These are phyloP conservation scores for Diaporthe velutina DNA, from an alignment of 2,329 filamentous ascomycete species.

Conservation along the genomic window DNA sequence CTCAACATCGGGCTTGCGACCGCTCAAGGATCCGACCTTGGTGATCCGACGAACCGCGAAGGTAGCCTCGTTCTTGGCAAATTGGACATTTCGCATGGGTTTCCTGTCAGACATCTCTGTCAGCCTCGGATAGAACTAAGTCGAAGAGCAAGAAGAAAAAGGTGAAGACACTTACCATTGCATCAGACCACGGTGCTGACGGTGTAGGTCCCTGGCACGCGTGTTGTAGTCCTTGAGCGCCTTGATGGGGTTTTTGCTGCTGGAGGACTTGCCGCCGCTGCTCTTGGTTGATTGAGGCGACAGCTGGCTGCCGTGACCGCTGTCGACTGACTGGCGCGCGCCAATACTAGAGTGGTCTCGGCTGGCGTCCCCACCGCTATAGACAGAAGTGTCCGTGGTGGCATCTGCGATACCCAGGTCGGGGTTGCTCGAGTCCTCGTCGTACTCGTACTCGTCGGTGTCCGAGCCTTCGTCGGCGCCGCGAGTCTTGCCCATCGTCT, in stretches of 20 bases:
- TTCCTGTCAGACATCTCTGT: constrained; percentile 60
- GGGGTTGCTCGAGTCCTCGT: constrained; percentile 56
- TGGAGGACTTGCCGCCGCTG: constrained; percentile 45
- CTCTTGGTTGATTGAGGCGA: constrained; percentile 40
- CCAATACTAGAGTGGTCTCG: constrained; percentile 33
- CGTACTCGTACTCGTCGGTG: constrained; percentile 54
- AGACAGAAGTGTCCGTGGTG: constrained; percentile 45
- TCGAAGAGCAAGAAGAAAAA: background rate
- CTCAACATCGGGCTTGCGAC: constrained; percentile 89
- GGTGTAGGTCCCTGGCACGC: constrained; percentile 80
- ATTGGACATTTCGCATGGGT: constrained; percentile 86
- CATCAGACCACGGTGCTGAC: constrained; percentile 91
- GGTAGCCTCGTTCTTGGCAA: constrained; percentile 89
- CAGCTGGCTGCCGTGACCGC: constrained; percentile 40
- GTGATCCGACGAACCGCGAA: constrained; percentile 82
- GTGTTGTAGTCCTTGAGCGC: constrained; percentile 74
- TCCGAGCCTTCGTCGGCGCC: constrained; percentile 47
- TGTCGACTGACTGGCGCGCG: constrained; percentile 41
- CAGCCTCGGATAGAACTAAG: background rate
- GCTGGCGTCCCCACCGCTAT: constrained; percentile 3
- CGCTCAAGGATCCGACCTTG: constrained; percentile 81
- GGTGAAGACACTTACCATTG: constrained; percentile 73
- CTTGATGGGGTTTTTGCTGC: constrained; percentile 66
- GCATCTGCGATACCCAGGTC: constrained; percentile 73
- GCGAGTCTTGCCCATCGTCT: constrained; percentile 49